Base-by-base conservation (phyloP, 768 basidiomycete genomes). In the Agaricus sinodeliciosus region DNA sequence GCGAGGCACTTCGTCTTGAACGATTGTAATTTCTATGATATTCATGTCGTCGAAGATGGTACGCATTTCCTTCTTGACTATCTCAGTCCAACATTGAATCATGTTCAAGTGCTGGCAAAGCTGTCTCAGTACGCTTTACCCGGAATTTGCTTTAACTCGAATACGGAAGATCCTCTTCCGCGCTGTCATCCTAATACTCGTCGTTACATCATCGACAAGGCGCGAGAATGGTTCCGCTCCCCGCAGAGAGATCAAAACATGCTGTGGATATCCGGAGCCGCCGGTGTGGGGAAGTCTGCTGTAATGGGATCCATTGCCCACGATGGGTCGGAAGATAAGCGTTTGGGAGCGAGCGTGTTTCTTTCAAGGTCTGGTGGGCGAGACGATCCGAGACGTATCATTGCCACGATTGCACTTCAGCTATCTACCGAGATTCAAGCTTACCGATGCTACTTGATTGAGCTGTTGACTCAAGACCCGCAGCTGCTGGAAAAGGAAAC, bases 281-380 rank as follows among this genome's bases (percentile, higher is more conserved):
- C 49, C n/a, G 50, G 51, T 6, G 44, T 52, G 6, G 51, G 51
- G 36, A 52, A 52, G 25, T 37, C 44, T 12, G 43, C 36, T 6
- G 40, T 52, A 13, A 52, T 47, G 36, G 43, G 36, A 16, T 45
- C 16, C 37, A 6, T 52, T 15, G 44, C 37, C 8, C 12, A 40
- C 3, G 7, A 19, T 11, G 36, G 39, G 18, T 40, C 35, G 7
- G 26, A 27, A 19, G 11, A 3, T 19, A 9, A 13, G n/a, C 12
- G 35, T 26, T 18, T 52, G 3, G 51, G 51, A 5, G 51, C 51
- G 15, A 34, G 22, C 6, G n/a, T 52, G 6, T 52, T 40, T 35
- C 40, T 52, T 43, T 51, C 50, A 2, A 44, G 31, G 8, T 9
- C 28, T 2, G 35, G 19, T 15, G 19, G 34, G n/a, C 18, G 51